phyloP scores from a whole-genome alignment of 345 rosid species.

The Boechera retrofracta region DNA sequence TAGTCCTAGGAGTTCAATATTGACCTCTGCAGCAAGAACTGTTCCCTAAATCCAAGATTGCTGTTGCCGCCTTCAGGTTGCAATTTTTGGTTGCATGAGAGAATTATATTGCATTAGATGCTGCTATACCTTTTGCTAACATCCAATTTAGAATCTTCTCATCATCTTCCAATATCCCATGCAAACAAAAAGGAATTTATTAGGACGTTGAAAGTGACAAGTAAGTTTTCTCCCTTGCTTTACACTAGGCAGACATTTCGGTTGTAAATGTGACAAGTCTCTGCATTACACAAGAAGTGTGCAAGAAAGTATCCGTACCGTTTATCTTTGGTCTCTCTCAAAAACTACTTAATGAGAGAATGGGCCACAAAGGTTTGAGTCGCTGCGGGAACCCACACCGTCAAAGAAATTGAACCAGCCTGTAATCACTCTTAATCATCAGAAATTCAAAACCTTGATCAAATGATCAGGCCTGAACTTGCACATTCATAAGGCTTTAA shows the following conservation, averaged over 20 bases:
- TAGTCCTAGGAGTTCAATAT: neutral
- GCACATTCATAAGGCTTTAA: neutral
- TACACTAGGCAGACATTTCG: too few species aligned
- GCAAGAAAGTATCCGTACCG: neutral
- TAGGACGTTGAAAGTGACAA: conserved; percentile 6
- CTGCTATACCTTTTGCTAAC: conserved; percentile 64
- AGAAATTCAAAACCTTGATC: neutral
- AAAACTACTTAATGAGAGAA: neutral
- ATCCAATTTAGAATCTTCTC: conserved; percentile 76
- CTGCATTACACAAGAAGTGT: too few species aligned
- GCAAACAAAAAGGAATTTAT: conserved; percentile 63
- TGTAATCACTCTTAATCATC: neutral
- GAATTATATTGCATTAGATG: conserved; percentile 75
- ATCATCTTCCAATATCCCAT: conserved; percentile 73
- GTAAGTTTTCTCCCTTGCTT: too few species aligned
- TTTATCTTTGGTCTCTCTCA: neutral
- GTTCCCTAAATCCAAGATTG: neutral
- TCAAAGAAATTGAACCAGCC: neutral
- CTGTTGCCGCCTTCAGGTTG: neutral
- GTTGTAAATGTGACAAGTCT: too few species aligned
- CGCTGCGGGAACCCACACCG: too few species aligned
- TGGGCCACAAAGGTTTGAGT: neutral
- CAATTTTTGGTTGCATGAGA: conserved; percentile 49
- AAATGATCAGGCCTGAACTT: neutral
- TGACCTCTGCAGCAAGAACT: neutral